Evolutionary conservation across 108 stramenopile genomes (phyloP), one percentile per base, ranked within the genome.

Genomic region (Conticribra guillardii): DNA sequence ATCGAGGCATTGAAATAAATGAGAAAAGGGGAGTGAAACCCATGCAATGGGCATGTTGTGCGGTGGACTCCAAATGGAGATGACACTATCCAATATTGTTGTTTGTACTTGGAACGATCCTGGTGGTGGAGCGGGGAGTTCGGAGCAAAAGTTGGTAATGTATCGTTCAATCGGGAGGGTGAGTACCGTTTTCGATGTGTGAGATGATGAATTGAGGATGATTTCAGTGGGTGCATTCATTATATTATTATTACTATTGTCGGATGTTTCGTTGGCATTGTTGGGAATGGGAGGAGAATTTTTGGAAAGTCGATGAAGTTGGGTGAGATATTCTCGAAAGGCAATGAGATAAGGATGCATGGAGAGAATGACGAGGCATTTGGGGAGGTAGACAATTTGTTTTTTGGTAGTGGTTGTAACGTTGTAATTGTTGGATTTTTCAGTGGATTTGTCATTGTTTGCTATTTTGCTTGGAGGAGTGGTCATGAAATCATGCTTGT

Each of bases 121-220:
- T 11, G 87, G 90, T 0, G 98, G 96, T 4, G 97, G 96, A 16
- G 96, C 90, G 27, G 98, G 96, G 33, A 96, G 82, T 75, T 98
- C 97, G 55, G 84, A 77, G 63, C 96, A 90, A 68, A 98, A 96
- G 79, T 97, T 98, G 66, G 80, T 71, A 61, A 98, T 92, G 73
- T 96, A 92, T 7, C 98, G 84, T 77, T 98, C 98, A 51, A 98
- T 79, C 5, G 98, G 97, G 8, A 96, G 57, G 14, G 93, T 90
- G 77, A 95, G 84, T 41, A 82, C 85, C 41, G 85, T 33, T 26
- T 32, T 54, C 27, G 49, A 49, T 22, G 49, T 51, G 7, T 52
- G 47, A 9, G 28, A n/a, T 8, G 47, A 51, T 14, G 63, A 49
- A 16, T 27, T 31, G 49, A 32, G n/a, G n/a, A 48, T 64, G 26